These are phyloP conservation scores for Mucor lusitanicus DNA, from an alignment of 371 early-diverging fungal species.

Conservation along the genomic window DNA sequence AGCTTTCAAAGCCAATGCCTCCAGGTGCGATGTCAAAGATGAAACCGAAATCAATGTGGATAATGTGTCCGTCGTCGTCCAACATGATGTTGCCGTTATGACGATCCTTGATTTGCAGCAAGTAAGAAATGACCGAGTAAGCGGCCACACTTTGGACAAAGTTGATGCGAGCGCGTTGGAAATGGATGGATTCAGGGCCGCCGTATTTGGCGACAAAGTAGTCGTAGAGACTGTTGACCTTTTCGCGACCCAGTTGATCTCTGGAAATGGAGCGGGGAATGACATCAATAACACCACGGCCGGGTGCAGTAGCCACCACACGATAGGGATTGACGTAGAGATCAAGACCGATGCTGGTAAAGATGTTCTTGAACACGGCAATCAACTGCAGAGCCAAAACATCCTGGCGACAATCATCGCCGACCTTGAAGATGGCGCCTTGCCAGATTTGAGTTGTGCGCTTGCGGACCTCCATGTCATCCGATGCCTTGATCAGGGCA, in stretches of 20 bases:
- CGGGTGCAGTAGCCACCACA: conserved; percentile 97
- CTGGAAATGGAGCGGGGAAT: conserved; percentile 97
- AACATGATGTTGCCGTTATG: conserved; percentile 99
- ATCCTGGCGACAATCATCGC: conserved; percentile 99
- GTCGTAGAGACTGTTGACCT: conserved; percentile 95
- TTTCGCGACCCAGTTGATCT: conserved; percentile 98
- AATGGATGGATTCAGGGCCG: conserved; percentile 86
- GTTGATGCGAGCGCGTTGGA: conserved; percentile 90
- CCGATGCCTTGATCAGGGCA: conserved; percentile 2
- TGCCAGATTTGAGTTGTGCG: conserved; percentile 49
- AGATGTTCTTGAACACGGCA: conserved; percentile 97
- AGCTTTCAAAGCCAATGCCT: conserved; percentile 95
- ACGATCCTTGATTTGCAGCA: conserved; percentile 98
- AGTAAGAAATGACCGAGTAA: conserved; percentile 95
- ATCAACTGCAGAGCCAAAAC: conserved; percentile 98
- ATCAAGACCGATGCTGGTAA: conserved; percentile 88
- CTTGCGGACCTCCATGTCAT: conserved; percentile 21
- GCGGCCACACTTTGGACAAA: conserved; percentile 98
- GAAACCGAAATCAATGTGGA: conserved; percentile 99
- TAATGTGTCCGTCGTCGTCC: conserved; percentile 95
- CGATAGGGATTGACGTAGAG: conserved; percentile 98
- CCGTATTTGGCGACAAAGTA: conserved; percentile 96
- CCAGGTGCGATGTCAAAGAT: conserved; percentile 99
- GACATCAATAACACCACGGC: conserved; percentile 99
- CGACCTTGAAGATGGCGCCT: conserved; percentile 98